Base-by-base conservation (phyloP, 805 yeast genomes). In the Candida nitratophila region DNA sequence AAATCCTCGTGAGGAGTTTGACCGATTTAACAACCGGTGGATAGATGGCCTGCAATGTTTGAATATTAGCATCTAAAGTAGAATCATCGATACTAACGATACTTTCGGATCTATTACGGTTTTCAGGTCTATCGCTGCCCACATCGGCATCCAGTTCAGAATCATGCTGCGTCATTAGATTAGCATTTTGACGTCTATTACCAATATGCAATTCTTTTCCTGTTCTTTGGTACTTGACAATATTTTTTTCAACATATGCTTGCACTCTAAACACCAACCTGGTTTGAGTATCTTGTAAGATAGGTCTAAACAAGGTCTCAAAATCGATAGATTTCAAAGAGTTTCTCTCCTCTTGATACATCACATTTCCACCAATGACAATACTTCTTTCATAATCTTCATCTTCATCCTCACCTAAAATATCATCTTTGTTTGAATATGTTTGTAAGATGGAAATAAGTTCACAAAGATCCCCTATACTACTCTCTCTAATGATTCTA, bases 231-330 rank as follows among this genome's bases (percentile, higher is more conserved):
- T 85, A 86, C 30, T 73, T 73, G 16, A 79, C 74, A 42, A 90
- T 76, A 47, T 79, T 79, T 30, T 77, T 76, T 48, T 85, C 91
- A 27, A 87, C 77, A 50, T 74, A 82, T 9, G 76, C 72, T 57
- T 87, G 93, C 12, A 85, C 83, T 51, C 91, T 71, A 60, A 90
- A 86, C 2, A 88, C 82, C 34, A 91, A 68, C 47, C 96, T 69
- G 2, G 86, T 73, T 62, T 91, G 98, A 0, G 83, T 77, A 54
- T 85, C 95, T 45, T 81, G 79, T 22, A 84, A 60, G 11, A 88
- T 75, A 0, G 95, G 90, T 44, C 76, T 77, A 49, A 86, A 81
- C 4, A 88, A 63, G 37, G 69, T 71, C 10, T 81, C 86, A 47
- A 74, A 73, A 46, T 77, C 71, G n/a, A 71, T 61, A 62, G 52